Base-by-base conservation (phyloP, 2,329 filamentous ascomycete species). In the Setomelanomma holmii region DNA sequence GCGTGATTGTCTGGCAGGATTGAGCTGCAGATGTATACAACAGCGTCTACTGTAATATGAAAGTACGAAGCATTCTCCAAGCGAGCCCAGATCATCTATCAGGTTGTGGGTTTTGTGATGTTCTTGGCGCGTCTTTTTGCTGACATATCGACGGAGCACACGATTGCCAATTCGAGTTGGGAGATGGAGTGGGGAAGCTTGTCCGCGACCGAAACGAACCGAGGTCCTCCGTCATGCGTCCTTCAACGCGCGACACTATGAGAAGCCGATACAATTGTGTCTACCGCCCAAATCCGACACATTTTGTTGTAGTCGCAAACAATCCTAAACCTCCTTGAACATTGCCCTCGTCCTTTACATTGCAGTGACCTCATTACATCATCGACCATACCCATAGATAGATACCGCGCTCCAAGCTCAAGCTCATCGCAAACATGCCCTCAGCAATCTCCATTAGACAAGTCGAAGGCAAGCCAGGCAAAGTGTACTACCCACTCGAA, bases 381-480 rank as follows among this genome's bases (percentile, higher is more conserved):
- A 6, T 36, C 16, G 34, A n/a, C n/a, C 34, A 6, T n/a, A 36
- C 10, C 34, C 34, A 36, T 14, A 30, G 10, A 30, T 3, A 30
- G 14, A 30, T 6, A 36, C 34, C 14, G 16, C 14, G 8, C 16
- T 3, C 4, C 3, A 36, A 3, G 34, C 16, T 36, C 3, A 7
- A 7, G 14, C 7, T 7, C 10, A 16, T 3, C 6, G n/a, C 34
- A 36, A 16, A n/a, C 34, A 82, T 81, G 79, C 80, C 80, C 40
- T 78, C 78, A 55, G 82, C 83, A 51, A 82, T 91, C 48, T 82
- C 83, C 21, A 80, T 93, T 58, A 82, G 86, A 66, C 82, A 90
- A 61, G 79, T 89, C 45, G 88, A 91, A 61, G 90, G 89, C 64
- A 93, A 93, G 78, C 92, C 92, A 7, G 92, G 92, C 51, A 80